Conservation (phyloP, 2,329 filamentous ascomycete species). For the Fusarium incarnatum region DNA sequence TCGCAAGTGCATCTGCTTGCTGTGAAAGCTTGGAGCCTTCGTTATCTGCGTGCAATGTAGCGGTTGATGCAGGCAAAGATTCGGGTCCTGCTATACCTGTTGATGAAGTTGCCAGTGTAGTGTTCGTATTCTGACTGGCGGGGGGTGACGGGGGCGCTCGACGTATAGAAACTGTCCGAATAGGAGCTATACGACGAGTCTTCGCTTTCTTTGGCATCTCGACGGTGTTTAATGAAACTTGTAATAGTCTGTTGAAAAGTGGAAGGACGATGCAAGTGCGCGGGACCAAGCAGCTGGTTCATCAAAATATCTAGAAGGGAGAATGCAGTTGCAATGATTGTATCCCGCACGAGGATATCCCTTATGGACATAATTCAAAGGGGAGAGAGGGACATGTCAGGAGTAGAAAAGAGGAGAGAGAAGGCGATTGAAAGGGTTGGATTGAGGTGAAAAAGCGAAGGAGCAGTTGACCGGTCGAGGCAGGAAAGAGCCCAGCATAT, state of each 20-base stretch:
- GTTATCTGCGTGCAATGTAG: not conserved
- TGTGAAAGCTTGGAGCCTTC: slow-evolving; percentile 31
- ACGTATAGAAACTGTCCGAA: not conserved
- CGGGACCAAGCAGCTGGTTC: not conserved
- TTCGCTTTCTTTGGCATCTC: slow-evolving; percentile 14
- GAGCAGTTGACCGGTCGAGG: not conserved
- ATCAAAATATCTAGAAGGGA: not conserved
- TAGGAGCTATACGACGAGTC: slow-evolving; percentile 33
- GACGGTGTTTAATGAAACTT: not conserved
- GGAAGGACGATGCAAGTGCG: not conserved
- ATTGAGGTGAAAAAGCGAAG: not conserved
- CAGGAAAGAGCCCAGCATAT: not conserved
- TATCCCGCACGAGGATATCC: not conserved
- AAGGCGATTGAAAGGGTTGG: not conserved
- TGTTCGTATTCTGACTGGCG: slow-evolving; percentile 8
- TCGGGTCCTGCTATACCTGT: not conserved
- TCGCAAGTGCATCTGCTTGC: slow-evolving; percentile 51
- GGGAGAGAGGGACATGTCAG: not conserved
- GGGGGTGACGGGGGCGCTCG: slow-evolving; percentile 3
- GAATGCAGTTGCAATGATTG: not conserved
- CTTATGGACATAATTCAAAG: not conserved
- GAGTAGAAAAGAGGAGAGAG: not conserved
- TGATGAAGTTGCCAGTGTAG: not conserved
- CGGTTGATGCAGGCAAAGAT: not conserved
- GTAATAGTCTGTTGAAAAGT: not conserved